Evolutionary conservation across 164 flowering plant genomes (phyloP).

Genomic region (Litsea cubeba): DNA sequence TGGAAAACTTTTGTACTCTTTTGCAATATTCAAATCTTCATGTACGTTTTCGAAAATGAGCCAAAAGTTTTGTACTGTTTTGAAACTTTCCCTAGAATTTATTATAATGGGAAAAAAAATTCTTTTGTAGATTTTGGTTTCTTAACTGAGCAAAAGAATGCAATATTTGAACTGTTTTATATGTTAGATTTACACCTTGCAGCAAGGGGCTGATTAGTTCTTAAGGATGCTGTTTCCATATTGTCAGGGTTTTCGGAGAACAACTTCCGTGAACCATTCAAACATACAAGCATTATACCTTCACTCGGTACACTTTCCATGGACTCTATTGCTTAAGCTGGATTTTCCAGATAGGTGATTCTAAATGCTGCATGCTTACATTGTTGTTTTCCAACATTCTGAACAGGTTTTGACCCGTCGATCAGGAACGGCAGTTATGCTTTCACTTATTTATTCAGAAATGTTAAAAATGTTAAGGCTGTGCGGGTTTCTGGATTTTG

Average conservation of each 20-base stretch:
- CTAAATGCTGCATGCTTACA: background rate
- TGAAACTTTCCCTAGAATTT: too few relatives aligned
- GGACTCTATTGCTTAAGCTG: background rate
- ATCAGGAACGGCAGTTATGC: slow-evolving; percentile 69
- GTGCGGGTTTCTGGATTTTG: slow-evolving; percentile 67
- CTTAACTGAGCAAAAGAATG: background rate
- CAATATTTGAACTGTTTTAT: background rate
- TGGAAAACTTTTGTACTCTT: too few relatives aligned
- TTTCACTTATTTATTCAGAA: slow-evolving; percentile 73
- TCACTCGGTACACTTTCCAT: slow-evolving; percentile 45
- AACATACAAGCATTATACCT: slow-evolving; percentile 67
- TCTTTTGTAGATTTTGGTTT: background rate
- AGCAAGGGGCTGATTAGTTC: background rate
- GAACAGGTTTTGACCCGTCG: slow-evolving; percentile 82
- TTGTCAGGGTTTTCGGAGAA: slow-evolving; percentile 63
- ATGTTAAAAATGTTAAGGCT: slow-evolving; percentile 70
- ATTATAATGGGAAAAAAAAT: background rate
- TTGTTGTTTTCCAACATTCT: slow-evolving; percentile 4
- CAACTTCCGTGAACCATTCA: slow-evolving; percentile 19
- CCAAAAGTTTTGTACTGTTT: too few relatives aligned
- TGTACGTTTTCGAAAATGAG: too few relatives aligned
- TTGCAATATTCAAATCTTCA: too few relatives aligned
- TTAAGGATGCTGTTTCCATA: background rate
- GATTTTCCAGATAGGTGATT: background rate
- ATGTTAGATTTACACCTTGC: background rate